Conservation (phyloP, 2,329 filamentous ascomycete genomes). For the Paecilomyces sp. region DNA sequence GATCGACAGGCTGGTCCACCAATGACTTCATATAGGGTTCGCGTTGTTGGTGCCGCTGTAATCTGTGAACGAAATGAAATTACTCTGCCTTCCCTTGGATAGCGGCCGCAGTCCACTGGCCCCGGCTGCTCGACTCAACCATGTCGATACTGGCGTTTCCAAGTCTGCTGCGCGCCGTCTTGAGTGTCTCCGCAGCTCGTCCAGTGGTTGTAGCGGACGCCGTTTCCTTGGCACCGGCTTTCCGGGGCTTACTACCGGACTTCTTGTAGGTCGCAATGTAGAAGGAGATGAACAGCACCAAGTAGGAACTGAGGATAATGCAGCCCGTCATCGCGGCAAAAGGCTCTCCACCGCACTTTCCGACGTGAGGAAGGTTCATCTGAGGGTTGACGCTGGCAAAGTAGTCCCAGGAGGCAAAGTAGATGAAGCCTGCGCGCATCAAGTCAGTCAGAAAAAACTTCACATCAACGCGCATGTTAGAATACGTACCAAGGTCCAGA, state of each 20-base stretch:
- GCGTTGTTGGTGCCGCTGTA: background rate
- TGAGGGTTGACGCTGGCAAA: conserved; percentile 76
- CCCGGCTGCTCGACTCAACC: conserved; percentile 6
- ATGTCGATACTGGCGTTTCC: conserved; percentile 8
- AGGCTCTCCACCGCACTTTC: conserved; percentile 81
- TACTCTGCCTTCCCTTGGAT: background rate
- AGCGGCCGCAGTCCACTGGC: conserved; percentile 6
- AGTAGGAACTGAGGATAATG: conserved; percentile 78
- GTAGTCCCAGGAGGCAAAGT: conserved; percentile 92
- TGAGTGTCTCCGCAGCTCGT: conserved; percentile 12
- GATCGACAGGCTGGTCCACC: background rate
- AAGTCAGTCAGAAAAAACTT: background rate
- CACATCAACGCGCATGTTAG: conserved; percentile 1
- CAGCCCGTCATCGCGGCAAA: conserved; percentile 86
- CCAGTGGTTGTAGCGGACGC: conserved; percentile 12
- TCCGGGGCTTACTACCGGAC: conserved; percentile 26
- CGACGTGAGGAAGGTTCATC: conserved; percentile 66
- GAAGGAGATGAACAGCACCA: conserved; percentile 91
- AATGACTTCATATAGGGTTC: background rate
- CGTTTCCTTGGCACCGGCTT: conserved; percentile 71
- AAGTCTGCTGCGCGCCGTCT: conserved; percentile 10
- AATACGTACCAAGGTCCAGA: conserved; percentile 72
- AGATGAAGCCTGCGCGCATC: conserved; percentile 64
- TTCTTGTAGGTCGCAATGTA: conserved; percentile 85
- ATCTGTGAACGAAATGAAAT: background rate